Evolutionary conservation across 805 yeast genomes (phyloP).

Genomic region (Jamesozyma spencerorum): DNA sequence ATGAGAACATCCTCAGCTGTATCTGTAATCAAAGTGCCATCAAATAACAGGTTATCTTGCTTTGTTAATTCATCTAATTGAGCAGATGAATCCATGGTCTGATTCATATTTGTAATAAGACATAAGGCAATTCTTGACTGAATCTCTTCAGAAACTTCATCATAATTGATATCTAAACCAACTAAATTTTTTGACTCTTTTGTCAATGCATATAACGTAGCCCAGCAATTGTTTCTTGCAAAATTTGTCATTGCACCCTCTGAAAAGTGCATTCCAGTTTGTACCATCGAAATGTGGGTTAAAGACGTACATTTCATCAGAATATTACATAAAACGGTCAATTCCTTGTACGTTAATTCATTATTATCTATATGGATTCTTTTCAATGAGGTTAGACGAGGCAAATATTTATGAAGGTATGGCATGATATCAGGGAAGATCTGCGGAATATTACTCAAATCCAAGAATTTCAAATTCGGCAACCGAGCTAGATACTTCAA

Average conservation of each 20-base stretch:
- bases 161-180: constrained; percentile 59
- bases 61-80: constrained; percentile 28
- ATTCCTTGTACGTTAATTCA: constrained; percentile 44
- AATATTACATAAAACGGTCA: constrained; percentile 56
- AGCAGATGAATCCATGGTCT: constrained; percentile 34
- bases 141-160: constrained; percentile 47
- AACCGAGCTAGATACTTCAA: constrained; percentile 44
- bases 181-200: constrained; percentile 53
- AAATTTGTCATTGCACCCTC: constrained; percentile 3
- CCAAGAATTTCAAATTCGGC: constrained; percentile 59
- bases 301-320: constrained; percentile 62
- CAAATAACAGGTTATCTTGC: constrained; percentile 58
- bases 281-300: constrained; percentile 59
- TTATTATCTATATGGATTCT: constrained; percentile 67
- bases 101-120: constrained; percentile 75
- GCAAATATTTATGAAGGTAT: constrained; percentile 53
- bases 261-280: constrained; percentile 20
- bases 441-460: constrained; percentile 58
- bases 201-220: constrained; percentile 59
- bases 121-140: constrained; percentile 68
- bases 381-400: constrained; percentile 52
- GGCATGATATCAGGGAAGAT: constrained; percentile 55
- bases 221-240: constrained; percentile 51
- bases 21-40: constrained; percentile 64
- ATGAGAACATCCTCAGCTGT: constrained; percentile 58